Evolutionary conservation across 345 rosid genomes (phyloP), one percentile per base, ranked within the genome.

Genomic region (Carallia pectinifolia): DNA sequence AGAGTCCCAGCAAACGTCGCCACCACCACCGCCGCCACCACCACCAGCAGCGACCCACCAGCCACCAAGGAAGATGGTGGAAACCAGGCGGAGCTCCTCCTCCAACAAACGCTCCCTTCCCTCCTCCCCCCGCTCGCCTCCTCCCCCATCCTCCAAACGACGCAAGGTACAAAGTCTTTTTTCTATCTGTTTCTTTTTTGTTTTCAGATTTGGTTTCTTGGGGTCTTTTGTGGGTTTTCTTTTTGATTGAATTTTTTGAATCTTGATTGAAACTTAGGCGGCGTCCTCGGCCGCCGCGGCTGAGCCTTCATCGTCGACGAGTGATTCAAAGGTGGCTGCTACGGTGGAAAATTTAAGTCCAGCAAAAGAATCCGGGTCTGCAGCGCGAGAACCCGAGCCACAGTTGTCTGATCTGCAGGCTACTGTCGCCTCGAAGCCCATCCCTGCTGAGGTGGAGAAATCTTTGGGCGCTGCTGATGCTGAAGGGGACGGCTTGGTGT

Each of bases 61-160:
- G 48, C 71, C 67, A 66, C 58, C 66, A 30, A 60, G 36, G 56
- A 76, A 64, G 68, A 96, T 96, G 99, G 99, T 92, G 53, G 98
- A 92, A 77, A 96, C 99, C 40, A 84, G 99, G 64, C 87, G 99
- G 50, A 90, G 97, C 85, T 84, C 93, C 36, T 85, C 96, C 55
- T 84, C 97, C 63, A 80, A 90, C 64, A 96, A 92, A 81, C 94
- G 97, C n/a, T 69, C 88, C n/a, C 85, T 81, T 10, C 64, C 62
- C n/a, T 15, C 89, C 53, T 81, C 91, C 48, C 76, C 91, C 29
- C 81, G 75, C 1, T 66, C 90, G 2, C 80, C 90, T 19, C 82
- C 88, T 5, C 82, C 90, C 18, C 68, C 88, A 0, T 72, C 86
- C 38, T 71, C 69, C 58, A 96, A 92, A 80, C 86, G 99, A 79